These are phyloP conservation scores for Trichoderma lentiforme DNA, from an alignment of 2,329 filamentous ascomycete genomes.

Conservation along the genomic window DNA sequence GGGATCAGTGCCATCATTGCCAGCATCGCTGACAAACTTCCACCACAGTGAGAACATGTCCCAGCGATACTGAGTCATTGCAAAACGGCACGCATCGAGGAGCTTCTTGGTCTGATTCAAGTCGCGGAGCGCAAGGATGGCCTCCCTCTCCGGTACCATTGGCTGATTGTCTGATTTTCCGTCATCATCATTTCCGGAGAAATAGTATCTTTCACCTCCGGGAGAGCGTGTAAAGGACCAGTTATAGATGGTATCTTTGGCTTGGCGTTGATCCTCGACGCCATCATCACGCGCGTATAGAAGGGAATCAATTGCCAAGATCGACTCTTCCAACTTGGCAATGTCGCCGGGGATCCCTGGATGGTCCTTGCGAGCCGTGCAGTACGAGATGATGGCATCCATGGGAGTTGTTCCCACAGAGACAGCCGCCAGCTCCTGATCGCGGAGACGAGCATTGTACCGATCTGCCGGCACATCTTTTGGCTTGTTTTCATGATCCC, in stretches of 20 bases:
- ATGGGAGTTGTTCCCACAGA: neutral
- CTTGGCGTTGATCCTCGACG: neutral
- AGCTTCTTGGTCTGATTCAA: slow-evolving; percentile 21
- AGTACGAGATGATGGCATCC: neutral
- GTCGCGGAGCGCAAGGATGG: neutral
- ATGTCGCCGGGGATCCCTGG: neutral
- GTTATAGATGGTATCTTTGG: neutral
- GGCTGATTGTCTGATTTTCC: neutral
- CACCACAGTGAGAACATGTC: slow-evolving; percentile 43
- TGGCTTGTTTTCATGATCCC: neutral
- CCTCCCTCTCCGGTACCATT: neutral
- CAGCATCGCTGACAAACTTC: slow-evolving; percentile 27
- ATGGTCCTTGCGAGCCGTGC: neutral
- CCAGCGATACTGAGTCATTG: slow-evolving; percentile 32
- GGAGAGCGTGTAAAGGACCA: neutral
- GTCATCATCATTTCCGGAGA: neutral
- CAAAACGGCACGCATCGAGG: slow-evolving; percentile 24
- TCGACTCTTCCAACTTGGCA: neutral
- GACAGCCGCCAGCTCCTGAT: neutral
- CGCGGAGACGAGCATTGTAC: neutral
- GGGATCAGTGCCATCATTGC: neutral
- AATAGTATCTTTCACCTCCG: neutral
- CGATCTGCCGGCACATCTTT: neutral
- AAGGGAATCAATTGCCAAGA: neutral
- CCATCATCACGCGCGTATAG: neutral